Percentiles rank a stretch among this genome's conserved stretches.
These are phyloP conservation scores for Setaria italica DNA, from an alignment of 202 grass and related monocot genomes.

Conservation along the genomic window DNA sequence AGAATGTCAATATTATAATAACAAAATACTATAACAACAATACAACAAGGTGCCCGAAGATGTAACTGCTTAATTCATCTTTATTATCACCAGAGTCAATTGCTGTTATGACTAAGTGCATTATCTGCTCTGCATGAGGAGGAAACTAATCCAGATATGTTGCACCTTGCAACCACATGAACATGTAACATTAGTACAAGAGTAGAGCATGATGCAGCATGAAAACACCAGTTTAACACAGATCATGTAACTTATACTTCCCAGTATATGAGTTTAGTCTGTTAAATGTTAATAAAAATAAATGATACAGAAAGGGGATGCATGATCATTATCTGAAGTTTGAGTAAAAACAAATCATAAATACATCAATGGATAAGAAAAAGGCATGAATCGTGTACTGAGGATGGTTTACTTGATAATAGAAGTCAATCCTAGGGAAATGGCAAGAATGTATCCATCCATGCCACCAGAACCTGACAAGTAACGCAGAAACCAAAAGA, in stretches of 20 bases:
- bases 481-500: constrained; percentile 28
- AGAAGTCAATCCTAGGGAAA: constrained; percentile 82
- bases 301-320: background rate
- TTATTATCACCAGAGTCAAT: constrained; percentile 22
- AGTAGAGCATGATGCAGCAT: constrained; percentile 28
- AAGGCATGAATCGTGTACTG: constrained; percentile 37
- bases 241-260: background rate
- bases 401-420: constrained; percentile 80
- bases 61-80: constrained; percentile 13
- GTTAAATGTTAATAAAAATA: background rate
- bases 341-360: constrained; percentile 5
- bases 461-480: constrained; percentile 70
- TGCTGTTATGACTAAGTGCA: background rate
- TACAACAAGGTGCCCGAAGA: constrained; percentile 5
- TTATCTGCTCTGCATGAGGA: constrained; percentile 12
- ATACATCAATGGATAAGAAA: constrained; percentile 31
- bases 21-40: background rate
- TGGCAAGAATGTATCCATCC: constrained; percentile 85
- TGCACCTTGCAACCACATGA: constrained; percentile 26
- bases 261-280: constrained; percentile 13
- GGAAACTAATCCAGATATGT: constrained; percentile 39
- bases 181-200: background rate
- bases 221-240: constrained; percentile 19
- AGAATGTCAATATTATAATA: background rate
- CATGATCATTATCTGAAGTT: background rate